Percentiles rank a stretch among this genome's conserved stretches.
These are phyloP conservation scores for Pleurotus eryngii DNA, from an alignment of 768 basidiomycete genomes.

Conservation along the genomic window DNA sequence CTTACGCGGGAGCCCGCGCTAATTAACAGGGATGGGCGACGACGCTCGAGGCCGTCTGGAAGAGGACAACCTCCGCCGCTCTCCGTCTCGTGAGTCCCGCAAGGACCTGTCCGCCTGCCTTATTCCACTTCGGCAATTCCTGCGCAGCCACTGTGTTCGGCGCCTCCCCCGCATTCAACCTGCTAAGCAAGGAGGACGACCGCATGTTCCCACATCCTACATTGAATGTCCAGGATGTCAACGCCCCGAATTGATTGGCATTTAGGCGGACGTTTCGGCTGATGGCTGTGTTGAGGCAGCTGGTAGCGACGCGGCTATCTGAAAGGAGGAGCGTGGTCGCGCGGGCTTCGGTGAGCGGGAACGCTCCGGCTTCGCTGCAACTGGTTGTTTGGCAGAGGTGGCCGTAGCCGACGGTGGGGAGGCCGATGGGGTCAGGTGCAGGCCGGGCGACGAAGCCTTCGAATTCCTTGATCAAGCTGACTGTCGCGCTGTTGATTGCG, in stretches of 20 bases:
- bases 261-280: slow-evolving; percentile 22
- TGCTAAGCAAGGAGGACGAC: slow-evolving; percentile 25
- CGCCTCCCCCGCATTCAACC: slow-evolving; percentile 28
- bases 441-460: slow-evolving; percentile 34
- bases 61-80: slow-evolving; percentile 27
- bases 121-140: slow-evolving; percentile 29
- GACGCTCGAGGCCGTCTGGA: slow-evolving; percentile 26
- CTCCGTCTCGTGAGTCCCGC: slow-evolving; percentile 23
- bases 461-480: slow-evolving; percentile 26
- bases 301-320: slow-evolving; percentile 24
- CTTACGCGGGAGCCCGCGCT: background rate
- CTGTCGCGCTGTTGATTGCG: slow-evolving; percentile 25
- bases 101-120: slow-evolving; percentile 23
- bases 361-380: slow-evolving; percentile 30
- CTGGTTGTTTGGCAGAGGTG: slow-evolving; percentile 27
- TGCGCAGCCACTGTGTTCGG: slow-evolving; percentile 29
- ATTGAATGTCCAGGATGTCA: slow-evolving; percentile 29
- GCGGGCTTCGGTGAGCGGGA: slow-evolving; percentile 27
- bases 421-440: slow-evolving; percentile 31
- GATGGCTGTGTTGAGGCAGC: slow-evolving; percentile 26
- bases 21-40: slow-evolving; percentile 20
- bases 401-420: slow-evolving; percentile 34
- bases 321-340: slow-evolving; percentile 25
- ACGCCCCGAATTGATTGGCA: slow-evolving; percentile 32
- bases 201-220: slow-evolving; percentile 23